Evolutionary conservation across 108 stramenopile genomes (phyloP), one percentile per base, ranked within the genome.

Genomic region (Stephanodiscus minutulus): DNA sequence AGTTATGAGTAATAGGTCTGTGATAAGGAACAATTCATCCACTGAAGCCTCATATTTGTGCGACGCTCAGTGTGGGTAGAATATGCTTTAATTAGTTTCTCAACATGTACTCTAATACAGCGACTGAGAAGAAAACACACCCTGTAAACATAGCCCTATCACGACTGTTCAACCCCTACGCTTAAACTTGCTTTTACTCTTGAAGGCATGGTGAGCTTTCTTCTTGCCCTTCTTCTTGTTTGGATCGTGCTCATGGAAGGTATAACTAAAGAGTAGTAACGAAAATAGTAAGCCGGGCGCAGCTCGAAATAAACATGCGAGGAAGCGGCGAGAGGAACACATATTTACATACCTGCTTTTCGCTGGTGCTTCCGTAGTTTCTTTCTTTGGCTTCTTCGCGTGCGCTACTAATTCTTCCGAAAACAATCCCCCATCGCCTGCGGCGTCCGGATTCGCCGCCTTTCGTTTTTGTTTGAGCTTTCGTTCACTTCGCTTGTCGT

Each of bases 391-490:
- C 63, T 92, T 90, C 50, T 68, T 81, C 10, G 88, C 77, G 72
- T 77, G 85, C 0, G 87, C 64, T 35, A 91, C 82, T 56, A 73
- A 83, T 37, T 91, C 92, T 20, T 92, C 92, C 15, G 81, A 77
- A 57, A 96, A 96, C 54, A 96, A 52, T 57, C 86, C 85, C 31
- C 83, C 82, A 50, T 93, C 91, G 27, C 91, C 95, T 27, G 83
- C 63, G 25, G 91, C 86, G 83, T 91, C 85, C n/a, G 85, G 67
- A 33, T 41, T 55, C 0, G 73, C 48, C 29, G 78, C 83, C 37
- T 56, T 73, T 28, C 66, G 78, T 46, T 86, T 87, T 37, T 80
- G 87, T 61, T 83, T 85, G 36, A 72, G 28, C 18, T 68, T 75
- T 7, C 61, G 46, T 52, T 74, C 76, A n/a, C 57, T 73, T n/a